Evolutionary conservation across 1,284 basidiomycete species (phyloP), one percentile per base, ranked within the genome.

Genomic region (Leccinum angustisporum): DNA sequence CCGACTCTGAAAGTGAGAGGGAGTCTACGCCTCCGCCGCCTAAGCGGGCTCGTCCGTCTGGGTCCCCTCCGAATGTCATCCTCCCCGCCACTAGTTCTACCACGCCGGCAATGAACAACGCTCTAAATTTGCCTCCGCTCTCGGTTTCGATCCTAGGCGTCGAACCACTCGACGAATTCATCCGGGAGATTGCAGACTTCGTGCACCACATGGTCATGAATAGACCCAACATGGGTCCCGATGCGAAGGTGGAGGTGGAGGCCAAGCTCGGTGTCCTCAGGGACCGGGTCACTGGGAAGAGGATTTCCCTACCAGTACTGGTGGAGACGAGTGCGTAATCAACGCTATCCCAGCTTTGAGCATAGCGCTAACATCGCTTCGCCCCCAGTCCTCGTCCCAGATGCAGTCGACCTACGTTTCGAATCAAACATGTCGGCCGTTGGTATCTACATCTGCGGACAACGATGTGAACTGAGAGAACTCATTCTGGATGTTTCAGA

Each of bases 121-220:
- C 63, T 54, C 40, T 64, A 31, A 66, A 60, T 59, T 66, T 86
- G n/a, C 87, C 87, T 4, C 87, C 88, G 3, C 82, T 97, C 33
- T 92, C 93, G 25, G 84, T 94, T 21, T 94, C 92, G 21, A 94
- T 98, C 68, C 89, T 98, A 52, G 94, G 93, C 61, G 88, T 96
- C 56, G 93, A 96, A 70, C 95, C 97, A 3, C 79, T 95, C 46
- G 96, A 98, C 77, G 96, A 98, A 73, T 96, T 98, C 73, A 94
- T 95, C 63, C 86, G 85, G 70, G 90, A 93, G 68, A 84, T 99
- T 54, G 95, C 93, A 27, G 94, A 98, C 75, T 99, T 95, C 77
- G 81, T 98, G 27, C 85, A 91, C 75, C 85, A 86, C 68, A 85
- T 82, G 78, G 85, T 92, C 65, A 71, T 73, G 62, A 85, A 78